phyloP scores from a whole-genome alignment of 257 asterid species.

The Solanum lycopersicoides region DNA sequence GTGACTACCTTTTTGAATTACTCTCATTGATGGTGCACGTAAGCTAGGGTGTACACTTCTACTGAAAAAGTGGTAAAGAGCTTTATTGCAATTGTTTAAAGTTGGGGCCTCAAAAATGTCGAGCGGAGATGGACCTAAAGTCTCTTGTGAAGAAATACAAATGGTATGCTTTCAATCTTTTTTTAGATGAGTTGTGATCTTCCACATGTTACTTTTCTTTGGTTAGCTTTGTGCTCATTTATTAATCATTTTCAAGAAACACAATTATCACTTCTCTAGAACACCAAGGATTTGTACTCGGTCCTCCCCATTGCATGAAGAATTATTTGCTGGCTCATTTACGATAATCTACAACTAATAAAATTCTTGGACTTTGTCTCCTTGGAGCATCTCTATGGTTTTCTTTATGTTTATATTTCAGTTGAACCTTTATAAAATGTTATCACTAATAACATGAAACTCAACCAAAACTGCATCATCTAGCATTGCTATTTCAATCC shows the following conservation, averaged over 20 bases:
- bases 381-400: background rate
- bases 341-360: background rate
- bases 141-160: slow-evolving; percentile 34
- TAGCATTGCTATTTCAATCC: background rate
- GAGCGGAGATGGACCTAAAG: slow-evolving; percentile 37
- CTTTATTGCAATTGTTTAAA: background rate
- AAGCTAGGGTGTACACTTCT: background rate
- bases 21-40: background rate
- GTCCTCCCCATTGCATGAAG: background rate
- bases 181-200: background rate
- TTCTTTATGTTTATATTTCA: background rate
- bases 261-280: background rate
- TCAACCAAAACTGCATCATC: background rate
- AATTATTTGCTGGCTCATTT: background rate
- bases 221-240: background rate
- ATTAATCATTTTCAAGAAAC: background rate
- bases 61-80: background rate
- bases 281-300: background rate
- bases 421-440: background rate
- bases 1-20: background rate
- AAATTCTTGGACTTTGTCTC: background rate
- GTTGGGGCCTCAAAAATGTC: slow-evolving; percentile 25
- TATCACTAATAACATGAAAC: background rate
- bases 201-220: background rate
- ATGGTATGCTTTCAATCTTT: slow-evolving; percentile 31